These are phyloP conservation scores for Glaciozyma martinii DNA, from an alignment of 768 basidiomycete species.

Conservation along the genomic window DNA sequence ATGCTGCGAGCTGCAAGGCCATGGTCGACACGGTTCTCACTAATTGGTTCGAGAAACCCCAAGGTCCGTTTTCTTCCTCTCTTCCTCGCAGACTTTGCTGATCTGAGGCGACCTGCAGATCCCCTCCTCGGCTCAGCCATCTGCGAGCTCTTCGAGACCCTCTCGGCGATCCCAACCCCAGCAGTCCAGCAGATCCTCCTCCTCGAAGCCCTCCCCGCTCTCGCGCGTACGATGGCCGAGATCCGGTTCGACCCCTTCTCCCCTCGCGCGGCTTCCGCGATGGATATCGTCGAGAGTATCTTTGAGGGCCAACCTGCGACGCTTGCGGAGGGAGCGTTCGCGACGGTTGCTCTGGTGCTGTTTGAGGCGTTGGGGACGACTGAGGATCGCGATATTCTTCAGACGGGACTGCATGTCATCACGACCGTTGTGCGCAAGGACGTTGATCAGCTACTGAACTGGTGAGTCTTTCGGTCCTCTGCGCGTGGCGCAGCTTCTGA, in stretches of 20 bases:
- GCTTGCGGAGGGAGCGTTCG: conserved; percentile 63
- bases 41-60: conserved; percentile 78
- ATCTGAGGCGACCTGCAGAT: conserved; percentile 47
- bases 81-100: not conserved
- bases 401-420: conserved; percentile 65
- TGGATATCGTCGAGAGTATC: conserved; percentile 70
- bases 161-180: conserved; percentile 54
- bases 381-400: conserved; percentile 69
- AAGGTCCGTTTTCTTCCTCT: conserved; percentile 48
- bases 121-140: conserved; percentile 80
- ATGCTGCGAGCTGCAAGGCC: conserved; percentile 49
- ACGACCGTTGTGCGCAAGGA: conserved; percentile 83
- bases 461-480: conserved; percentile 42
- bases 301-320: conserved; percentile 54
- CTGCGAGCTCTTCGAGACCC: conserved; percentile 63
- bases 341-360: conserved; percentile 60
- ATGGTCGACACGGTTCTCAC: conserved; percentile 62
- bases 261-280: conserved; percentile 61
- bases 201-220: conserved; percentile 59
- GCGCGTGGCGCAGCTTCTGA: not conserved
- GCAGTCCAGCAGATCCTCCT: conserved; percentile 66
- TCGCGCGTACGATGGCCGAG: conserved; percentile 46
- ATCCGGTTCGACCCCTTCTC: conserved; percentile 53
- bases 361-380: conserved; percentile 60
- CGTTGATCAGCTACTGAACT: conserved; percentile 65